Evolutionary conservation across 2,329 filamentous ascomycete genomes (phyloP).

Genomic region (Paecilomyces sp.): DNA sequence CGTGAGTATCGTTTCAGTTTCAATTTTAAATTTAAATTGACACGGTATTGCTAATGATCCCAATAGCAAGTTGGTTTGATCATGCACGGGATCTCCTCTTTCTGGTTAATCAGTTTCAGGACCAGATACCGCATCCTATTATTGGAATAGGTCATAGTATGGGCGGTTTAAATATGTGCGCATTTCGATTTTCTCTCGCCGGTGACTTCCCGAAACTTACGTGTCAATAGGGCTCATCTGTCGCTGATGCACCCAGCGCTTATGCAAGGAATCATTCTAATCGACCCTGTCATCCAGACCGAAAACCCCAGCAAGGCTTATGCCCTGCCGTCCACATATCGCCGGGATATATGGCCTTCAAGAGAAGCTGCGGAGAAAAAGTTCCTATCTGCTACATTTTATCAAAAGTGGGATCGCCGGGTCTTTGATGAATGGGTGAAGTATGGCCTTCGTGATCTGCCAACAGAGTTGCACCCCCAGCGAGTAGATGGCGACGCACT

Average conservation of each 20-base stretch:
- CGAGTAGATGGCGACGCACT: neutral
- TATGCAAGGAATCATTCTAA: neutral
- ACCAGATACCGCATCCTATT: conserved; percentile 64
- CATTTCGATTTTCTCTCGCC: neutral
- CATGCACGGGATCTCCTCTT: conserved; percentile 72
- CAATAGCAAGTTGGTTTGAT: conserved; percentile 71
- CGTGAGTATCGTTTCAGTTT: conserved; percentile 42
- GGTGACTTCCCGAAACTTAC: neutral
- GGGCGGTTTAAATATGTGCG: conserved; percentile 58
- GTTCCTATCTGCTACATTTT: neutral
- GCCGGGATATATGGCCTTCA: conserved; percentile 7
- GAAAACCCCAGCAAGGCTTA: neutral
- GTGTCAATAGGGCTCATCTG: neutral
- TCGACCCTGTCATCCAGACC: neutral
- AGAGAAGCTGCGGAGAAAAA: neutral
- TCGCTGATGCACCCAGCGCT: neutral
- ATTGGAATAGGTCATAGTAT: conserved; percentile 81
- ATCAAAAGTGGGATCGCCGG: conserved; percentile 6
- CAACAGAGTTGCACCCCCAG: neutral
- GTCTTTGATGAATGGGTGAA: conserved; percentile 6
- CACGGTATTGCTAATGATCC: neutral
- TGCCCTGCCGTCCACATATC: neutral
- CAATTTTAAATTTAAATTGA: neutral
- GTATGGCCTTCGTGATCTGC: conserved; percentile 7
- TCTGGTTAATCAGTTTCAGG: conserved; percentile 63